Conservation (phyloP, 352 stramenopile species). For the Halophytophthora batemanensis region DNA sequence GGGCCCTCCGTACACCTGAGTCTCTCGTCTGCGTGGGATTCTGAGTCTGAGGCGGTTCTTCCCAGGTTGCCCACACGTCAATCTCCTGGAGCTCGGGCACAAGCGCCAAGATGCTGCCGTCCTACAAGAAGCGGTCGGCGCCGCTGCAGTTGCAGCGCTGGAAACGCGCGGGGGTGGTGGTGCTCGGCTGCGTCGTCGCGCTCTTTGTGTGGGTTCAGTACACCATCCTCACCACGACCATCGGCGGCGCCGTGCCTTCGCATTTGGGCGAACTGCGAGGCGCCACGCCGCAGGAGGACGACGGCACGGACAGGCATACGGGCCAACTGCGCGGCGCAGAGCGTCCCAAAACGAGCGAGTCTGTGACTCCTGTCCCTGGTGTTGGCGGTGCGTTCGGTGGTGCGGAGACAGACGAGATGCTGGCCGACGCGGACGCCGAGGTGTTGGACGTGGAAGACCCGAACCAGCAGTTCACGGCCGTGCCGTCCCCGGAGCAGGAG, state of each 20-base stretch:
- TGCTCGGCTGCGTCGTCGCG: slow-evolving; percentile 8
- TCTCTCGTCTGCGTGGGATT: background rate
- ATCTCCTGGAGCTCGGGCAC: background rate
- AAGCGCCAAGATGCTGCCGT: slow-evolving; percentile 18
- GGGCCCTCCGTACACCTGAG: background rate
- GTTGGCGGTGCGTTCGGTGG: background rate
- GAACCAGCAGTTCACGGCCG: slow-evolving; percentile 14
- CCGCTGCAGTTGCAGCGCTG: slow-evolving; percentile 21
- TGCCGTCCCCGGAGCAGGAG: slow-evolving; percentile 33
- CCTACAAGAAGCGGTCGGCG: slow-evolving; percentile 15
- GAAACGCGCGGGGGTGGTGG: slow-evolving; percentile 17
- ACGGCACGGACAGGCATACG: slow-evolving; percentile 7
- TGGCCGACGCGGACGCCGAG: slow-evolving; percentile 98
- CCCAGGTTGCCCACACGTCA: background rate
- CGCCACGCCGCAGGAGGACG: slow-evolving; percentile 14
- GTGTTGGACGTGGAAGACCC: slow-evolving; percentile 81
- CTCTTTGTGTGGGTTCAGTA: slow-evolving; percentile 60
- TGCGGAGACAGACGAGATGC: slow-evolving; percentile 82
- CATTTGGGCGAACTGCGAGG: slow-evolving; percentile 20
- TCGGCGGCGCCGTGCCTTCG: slow-evolving; percentile 15
- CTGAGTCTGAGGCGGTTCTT: background rate
- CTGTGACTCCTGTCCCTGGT: background rate
- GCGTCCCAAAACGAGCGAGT: background rate
- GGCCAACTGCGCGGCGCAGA: slow-evolving; percentile 5
- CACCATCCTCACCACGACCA: slow-evolving; percentile 38